Evolutionary conservation across 257 asterid genomes (phyloP).

Genomic region (Solanum habrochaites): DNA sequence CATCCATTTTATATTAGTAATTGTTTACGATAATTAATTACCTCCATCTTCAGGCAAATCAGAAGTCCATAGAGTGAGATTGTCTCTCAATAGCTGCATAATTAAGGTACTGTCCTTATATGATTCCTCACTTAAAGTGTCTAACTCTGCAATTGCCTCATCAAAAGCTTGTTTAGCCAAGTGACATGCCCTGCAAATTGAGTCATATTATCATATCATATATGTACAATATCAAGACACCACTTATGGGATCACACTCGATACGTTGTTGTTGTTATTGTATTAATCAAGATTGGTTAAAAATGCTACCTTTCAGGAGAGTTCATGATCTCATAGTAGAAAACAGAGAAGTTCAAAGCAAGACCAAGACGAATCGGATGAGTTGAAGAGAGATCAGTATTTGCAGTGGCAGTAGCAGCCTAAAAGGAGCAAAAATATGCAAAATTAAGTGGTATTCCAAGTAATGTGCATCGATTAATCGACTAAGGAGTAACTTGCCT

Average conservation of each 20-base stretch:
- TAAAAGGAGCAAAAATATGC: slow-evolving; percentile 8
- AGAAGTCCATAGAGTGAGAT: slow-evolving; percentile 92
- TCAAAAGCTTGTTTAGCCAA: slow-evolving; percentile 95
- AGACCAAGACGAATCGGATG: slow-evolving; percentile 93
- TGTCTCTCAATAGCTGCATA: slow-evolving; percentile 92
- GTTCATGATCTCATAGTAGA: slow-evolving; percentile 82
- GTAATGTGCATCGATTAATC: neutral
- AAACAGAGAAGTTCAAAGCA: slow-evolving; percentile 84
- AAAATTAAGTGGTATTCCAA: neutral
- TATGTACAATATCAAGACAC: too few relatives aligned
- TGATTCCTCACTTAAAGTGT: slow-evolving; percentile 86
- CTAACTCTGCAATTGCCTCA: slow-evolving; percentile 86
- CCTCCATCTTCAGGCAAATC: slow-evolving; percentile 95
- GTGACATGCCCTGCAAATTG: slow-evolving; percentile 68
- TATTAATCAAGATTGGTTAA: neutral
- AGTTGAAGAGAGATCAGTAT: slow-evolving; percentile 73
- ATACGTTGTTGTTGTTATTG: neutral
- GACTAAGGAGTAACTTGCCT: slow-evolving; percentile 35
- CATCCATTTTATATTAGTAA: neutral
- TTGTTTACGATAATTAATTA: neutral
- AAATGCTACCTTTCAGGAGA: slow-evolving; percentile 63
- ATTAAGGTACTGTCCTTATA: slow-evolving; percentile 93
- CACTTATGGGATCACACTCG: neutral
- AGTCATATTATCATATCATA: neutral
- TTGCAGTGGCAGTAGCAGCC: slow-evolving; percentile 65